These are phyloP conservation scores for Capsella bursapastoris DNA, from an alignment of 345 rosid species.

Conservation along the genomic window DNA sequence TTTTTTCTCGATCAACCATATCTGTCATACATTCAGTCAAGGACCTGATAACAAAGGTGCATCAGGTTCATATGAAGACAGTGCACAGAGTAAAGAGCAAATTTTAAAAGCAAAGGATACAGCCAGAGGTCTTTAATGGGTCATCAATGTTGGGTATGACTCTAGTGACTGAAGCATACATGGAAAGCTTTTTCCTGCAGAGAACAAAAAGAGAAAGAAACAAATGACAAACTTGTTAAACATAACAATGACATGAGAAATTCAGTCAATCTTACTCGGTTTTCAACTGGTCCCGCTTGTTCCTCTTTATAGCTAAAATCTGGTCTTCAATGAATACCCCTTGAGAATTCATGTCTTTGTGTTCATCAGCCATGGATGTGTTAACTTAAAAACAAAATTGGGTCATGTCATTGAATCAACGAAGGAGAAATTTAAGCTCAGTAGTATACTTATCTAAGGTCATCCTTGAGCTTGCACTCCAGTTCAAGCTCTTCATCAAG, in stretches of 20 bases:
- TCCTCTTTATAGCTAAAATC: constrained; percentile 50
- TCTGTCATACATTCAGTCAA: constrained; percentile 53
- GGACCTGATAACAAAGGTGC: constrained; percentile 15
- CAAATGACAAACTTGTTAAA: background rate
- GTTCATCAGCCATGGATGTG: constrained; percentile 55
- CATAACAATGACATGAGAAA: background rate
- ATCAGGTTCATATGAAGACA: background rate
- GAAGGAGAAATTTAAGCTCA: background rate
- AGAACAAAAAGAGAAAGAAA: constrained; percentile 9
- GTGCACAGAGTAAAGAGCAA: background rate
- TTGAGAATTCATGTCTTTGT: constrained; percentile 52
- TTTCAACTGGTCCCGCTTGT: constrained; percentile 51
- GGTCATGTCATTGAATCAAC: constrained; percentile 15
- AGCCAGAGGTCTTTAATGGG: constrained; percentile 57
- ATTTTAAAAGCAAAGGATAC: constrained; percentile 56
- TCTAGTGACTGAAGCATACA: constrained; percentile 78
- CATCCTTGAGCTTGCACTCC: constrained; percentile 54
- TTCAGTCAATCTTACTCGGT: constrained; percentile 52
- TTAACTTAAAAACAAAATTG: constrained; percentile 5
- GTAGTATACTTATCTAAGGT: constrained; percentile 63
- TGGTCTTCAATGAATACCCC: constrained; percentile 54
- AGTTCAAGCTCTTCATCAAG: constrained; percentile 55
- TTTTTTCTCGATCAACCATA: constrained; percentile 64
- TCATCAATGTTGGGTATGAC: constrained; percentile 67
- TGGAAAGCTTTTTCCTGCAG: constrained; percentile 77